Conservation (phyloP, 495 filamentous ascomycete species). For the Thermothielavioides terrestris region DNA sequence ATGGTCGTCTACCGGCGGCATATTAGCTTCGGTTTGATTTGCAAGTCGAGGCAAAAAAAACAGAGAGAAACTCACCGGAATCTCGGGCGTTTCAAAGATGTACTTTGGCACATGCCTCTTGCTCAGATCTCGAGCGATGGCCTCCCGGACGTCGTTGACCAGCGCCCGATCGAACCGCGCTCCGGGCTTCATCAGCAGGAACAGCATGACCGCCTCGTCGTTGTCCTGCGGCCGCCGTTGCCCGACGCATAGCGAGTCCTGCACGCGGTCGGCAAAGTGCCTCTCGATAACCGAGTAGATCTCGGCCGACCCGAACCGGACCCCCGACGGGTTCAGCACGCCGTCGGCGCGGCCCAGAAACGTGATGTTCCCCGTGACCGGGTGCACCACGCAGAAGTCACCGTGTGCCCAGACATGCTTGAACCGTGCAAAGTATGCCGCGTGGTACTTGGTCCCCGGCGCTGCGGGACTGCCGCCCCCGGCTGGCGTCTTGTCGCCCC, state of each 20-base stretch:
- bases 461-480: slow-evolving; percentile 15
- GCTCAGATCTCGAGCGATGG: slow-evolving; percentile 55
- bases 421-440: slow-evolving; percentile 65
- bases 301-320: slow-evolving; percentile 79
- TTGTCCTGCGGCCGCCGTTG: slow-evolving; percentile 57
- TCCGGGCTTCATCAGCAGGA: slow-evolving; percentile 61
- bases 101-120: slow-evolving; percentile 69
- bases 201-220: slow-evolving; percentile 70
- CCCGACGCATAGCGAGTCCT: slow-evolving; percentile 66
- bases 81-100: slow-evolving; percentile 70
- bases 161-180: slow-evolving; percentile 45
- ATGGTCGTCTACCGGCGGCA: slow-evolving; percentile 62
- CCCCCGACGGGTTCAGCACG: slow-evolving; percentile 78
- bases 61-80: slow-evolving; percentile 53
- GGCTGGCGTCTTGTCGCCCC: slow-evolving; percentile 46
- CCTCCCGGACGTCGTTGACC: slow-evolving; percentile 50
- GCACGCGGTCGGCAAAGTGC: slow-evolving; percentile 50
- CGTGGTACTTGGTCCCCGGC: slow-evolving; percentile 51
- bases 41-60: neutral
- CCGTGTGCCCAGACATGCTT: slow-evolving; percentile 73
- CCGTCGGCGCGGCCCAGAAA: slow-evolving; percentile 83
- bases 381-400: slow-evolving; percentile 66
- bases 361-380: slow-evolving; percentile 52
- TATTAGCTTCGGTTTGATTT: neutral
- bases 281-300: slow-evolving; percentile 68